Percentiles rank a stretch among this genome's conserved stretches.
These are phyloP conservation scores for Fomes fomentarius DNA, from an alignment of 1,284 basidiomycete genomes.

Conservation along the genomic window DNA sequence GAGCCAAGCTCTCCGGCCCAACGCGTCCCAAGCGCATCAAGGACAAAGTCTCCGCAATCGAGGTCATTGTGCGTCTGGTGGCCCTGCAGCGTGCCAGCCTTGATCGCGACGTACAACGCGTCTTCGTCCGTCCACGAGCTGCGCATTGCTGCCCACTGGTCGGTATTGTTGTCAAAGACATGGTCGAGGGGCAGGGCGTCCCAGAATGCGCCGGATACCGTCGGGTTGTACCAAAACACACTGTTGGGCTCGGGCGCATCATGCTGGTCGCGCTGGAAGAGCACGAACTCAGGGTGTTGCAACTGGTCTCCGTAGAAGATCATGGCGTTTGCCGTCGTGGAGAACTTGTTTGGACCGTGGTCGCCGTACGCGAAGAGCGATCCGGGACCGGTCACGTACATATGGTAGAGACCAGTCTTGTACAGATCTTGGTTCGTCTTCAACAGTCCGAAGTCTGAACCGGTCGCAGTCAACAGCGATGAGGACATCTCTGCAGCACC, in stretches of 20 bases:
- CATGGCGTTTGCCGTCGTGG: slow-evolving; percentile 79
- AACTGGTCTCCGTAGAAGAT: slow-evolving; percentile 74
- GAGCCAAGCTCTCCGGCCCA: slow-evolving; percentile 97
- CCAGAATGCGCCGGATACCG: slow-evolving; percentile 89
- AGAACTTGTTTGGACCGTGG: slow-evolving; percentile 95
- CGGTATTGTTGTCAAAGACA: slow-evolving; percentile 72
- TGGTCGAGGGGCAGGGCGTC: slow-evolving; percentile 82
- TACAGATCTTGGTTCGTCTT: slow-evolving; percentile 70
- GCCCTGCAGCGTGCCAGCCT: slow-evolving; percentile 76
- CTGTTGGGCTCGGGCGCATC: slow-evolving; percentile 90
- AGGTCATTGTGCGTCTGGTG: slow-evolving; percentile 95
- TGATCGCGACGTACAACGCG: slow-evolving; percentile 87
- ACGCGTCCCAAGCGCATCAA: slow-evolving; percentile 94
- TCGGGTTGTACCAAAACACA: slow-evolving; percentile 98
- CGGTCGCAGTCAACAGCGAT: slow-evolving; percentile 84
- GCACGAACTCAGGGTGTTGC: slow-evolving; percentile 72
- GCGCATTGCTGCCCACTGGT: slow-evolving; percentile 92
- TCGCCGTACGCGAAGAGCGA: slow-evolving; percentile 94
- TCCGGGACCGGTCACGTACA: slow-evolving; percentile 85
- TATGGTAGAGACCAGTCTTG: slow-evolving; percentile 87
- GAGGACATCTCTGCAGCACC: slow-evolving; percentile 90
- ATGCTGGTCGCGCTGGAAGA: slow-evolving; percentile 92
- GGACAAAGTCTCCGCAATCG: slow-evolving; percentile 92
- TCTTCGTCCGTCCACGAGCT: slow-evolving; percentile 90
- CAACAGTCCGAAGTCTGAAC: slow-evolving; percentile 80